Evolutionary conservation across 768 basidiomycete genomes (phyloP).

Genomic region (Sutorius australiensis): DNA sequence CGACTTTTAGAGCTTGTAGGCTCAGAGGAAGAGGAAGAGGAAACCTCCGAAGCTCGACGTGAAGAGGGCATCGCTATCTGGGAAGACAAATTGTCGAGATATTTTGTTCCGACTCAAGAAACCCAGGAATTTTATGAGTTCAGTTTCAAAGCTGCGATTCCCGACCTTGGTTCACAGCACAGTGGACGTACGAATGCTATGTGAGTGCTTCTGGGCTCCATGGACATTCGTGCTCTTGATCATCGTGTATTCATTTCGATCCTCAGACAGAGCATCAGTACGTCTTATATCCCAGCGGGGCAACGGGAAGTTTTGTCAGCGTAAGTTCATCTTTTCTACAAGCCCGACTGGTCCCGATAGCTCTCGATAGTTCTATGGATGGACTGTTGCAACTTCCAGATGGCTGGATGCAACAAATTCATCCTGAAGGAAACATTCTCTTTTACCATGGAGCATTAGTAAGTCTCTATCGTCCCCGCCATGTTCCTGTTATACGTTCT

Average conservation of each 20-base stretch:
- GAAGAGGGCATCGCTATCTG: not conserved
- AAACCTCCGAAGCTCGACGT: constrained; percentile 1
- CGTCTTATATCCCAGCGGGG: constrained; percentile 4
- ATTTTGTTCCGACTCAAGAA: not conserved
- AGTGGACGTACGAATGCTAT: not conserved
- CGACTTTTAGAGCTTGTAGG: not conserved
- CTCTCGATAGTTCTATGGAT: no score
- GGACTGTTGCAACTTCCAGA: constrained; percentile 1
- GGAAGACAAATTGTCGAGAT: not conserved
- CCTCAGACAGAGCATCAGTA: not conserved
- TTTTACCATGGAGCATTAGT: no score
- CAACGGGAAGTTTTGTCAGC: constrained; percentile 1
- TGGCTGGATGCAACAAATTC: constrained; percentile 7
- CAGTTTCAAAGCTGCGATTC: constrained; percentile 2
- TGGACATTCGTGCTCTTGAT: not conserved
- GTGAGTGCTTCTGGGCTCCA: not conserved
- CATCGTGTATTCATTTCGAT: not conserved
- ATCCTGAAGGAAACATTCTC: no score
- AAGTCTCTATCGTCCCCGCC: no score
- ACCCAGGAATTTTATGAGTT: not conserved
- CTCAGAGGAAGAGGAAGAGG: not conserved
- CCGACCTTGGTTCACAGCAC: constrained; percentile 6
- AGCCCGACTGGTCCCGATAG: not conserved
- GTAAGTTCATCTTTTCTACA: constrained; percentile 1
- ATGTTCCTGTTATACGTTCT: no score